phyloP scores from a whole-genome alignment of 495 filamentous ascomycete genomes.

The Penicillium antarcticum region DNA sequence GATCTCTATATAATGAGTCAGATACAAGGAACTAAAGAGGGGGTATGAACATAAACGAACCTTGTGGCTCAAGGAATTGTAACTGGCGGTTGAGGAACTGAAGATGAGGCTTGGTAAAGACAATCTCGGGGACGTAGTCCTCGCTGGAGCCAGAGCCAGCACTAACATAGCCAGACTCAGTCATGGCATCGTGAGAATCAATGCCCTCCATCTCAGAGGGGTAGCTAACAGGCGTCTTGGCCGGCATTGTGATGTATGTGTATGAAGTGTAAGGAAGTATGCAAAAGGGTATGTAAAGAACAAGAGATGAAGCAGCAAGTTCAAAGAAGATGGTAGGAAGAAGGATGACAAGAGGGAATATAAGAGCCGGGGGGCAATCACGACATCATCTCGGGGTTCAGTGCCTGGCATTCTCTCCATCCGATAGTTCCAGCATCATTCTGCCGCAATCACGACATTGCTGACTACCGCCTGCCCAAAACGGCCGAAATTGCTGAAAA shows the following conservation, averaged over 20 bases:
- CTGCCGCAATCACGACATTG: conserved; percentile 40
- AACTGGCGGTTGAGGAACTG: conserved; percentile 86
- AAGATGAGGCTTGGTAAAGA: conserved; percentile 85
- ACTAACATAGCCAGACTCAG: conserved; percentile 90
- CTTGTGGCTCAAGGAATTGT: conserved; percentile 73
- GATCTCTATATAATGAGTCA: conserved; percentile 59
- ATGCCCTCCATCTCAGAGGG: conserved; percentile 37
- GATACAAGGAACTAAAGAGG: conserved; percentile 8
- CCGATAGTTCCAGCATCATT: conserved; percentile 20
- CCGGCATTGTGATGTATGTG: conserved; percentile 35
- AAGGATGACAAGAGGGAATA: conserved; percentile 30
- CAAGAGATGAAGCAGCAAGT: neutral
- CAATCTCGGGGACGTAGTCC: conserved; percentile 66
- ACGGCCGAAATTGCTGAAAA: conserved; percentile 10
- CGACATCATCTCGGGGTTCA: conserved; percentile 28
- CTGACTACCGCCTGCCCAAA: conserved; percentile 31
- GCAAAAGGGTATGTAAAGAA: neutral
- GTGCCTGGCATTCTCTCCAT: conserved; percentile 25
- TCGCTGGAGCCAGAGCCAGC: conserved; percentile 63
- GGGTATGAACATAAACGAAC: conserved; percentile 34
- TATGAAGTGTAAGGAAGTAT: neutral
- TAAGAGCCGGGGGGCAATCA: conserved; percentile 31
- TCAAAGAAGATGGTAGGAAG: conserved; percentile 7
- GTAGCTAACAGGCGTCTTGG: conserved; percentile 38
- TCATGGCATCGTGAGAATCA: conserved; percentile 32